These are phyloP conservation scores for Arthrobotrys pseudoclavata DNA, from an alignment of 2,329 filamentous ascomycete species.

Conservation along the genomic window DNA sequence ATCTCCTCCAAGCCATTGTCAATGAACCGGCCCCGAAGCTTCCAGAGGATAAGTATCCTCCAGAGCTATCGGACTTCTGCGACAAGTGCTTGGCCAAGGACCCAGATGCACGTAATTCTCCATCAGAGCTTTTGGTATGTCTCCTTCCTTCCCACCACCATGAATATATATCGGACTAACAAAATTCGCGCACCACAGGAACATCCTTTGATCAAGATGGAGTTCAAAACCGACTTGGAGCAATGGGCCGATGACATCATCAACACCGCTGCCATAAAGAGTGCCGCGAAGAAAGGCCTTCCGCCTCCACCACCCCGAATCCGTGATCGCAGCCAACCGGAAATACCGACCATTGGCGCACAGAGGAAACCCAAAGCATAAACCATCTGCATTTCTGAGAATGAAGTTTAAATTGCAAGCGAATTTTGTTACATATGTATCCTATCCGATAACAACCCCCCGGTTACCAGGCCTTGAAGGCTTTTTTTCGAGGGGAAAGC, in stretches of 20 bases:
- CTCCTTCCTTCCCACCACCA: neutral
- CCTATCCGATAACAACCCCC: slow-evolving; percentile 21
- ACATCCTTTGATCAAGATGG: slow-evolving; percentile 46
- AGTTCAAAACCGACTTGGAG: slow-evolving; percentile 45
- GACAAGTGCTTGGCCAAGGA: slow-evolving; percentile 94
- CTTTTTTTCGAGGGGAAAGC: slow-evolving; percentile 13
- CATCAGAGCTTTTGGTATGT: slow-evolving; percentile 81
- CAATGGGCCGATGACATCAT: slow-evolving; percentile 57
- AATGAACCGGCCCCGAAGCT: slow-evolving; percentile 93
- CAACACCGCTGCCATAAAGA: slow-evolving; percentile 48
- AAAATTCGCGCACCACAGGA: slow-evolving; percentile 19
- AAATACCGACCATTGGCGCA: slow-evolving; percentile 52
- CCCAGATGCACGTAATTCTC: slow-evolving; percentile 88
- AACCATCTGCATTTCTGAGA: slow-evolving; percentile 17
- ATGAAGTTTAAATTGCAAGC: slow-evolving; percentile 53
- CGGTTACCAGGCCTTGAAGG: slow-evolving; percentile 44
- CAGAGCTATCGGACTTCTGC: slow-evolving; percentile 95
- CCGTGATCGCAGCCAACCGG: slow-evolving; percentile 45
- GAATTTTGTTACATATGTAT: slow-evolving; percentile 54
- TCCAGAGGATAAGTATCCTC: slow-evolving; percentile 96
- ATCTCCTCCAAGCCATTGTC: slow-evolving; percentile 96
- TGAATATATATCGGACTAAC: neutral
- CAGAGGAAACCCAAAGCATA: slow-evolving; percentile 59
- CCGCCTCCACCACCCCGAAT: slow-evolving; percentile 54
- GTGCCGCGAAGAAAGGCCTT: slow-evolving; percentile 46